Evolutionary conservation across 2,329 filamentous ascomycete genomes (phyloP).

Genomic region (Ceratocystis albifundus): DNA sequence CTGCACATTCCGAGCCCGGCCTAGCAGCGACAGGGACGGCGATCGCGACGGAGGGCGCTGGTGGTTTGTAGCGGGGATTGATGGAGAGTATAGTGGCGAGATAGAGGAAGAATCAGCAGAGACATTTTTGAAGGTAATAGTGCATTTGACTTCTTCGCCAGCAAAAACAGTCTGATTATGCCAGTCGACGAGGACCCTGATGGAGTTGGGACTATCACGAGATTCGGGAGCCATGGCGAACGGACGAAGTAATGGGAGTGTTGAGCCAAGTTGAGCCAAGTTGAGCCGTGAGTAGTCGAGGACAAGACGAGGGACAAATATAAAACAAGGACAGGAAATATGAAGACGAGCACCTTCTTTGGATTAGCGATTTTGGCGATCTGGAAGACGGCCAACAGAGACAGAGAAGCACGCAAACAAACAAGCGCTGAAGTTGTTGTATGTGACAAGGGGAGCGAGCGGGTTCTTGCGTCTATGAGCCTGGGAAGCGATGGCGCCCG

Average conservation of each 20-base stretch:
- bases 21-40: constrained; percentile 35
- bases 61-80: constrained; percentile 24
- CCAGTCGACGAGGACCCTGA: constrained; percentile 93
- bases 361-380: background rate
- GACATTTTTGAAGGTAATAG: constrained; percentile 91
- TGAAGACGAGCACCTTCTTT: background rate
- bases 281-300: background rate
- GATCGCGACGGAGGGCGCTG: constrained; percentile 32
- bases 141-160: constrained; percentile 89
- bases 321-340: background rate
- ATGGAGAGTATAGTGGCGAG: constrained; percentile 6
- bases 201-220: constrained; percentile 44
- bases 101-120: constrained; percentile 33
- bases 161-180: constrained; percentile 90
- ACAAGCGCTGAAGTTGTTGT: background rate
- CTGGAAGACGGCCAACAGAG: background rate
- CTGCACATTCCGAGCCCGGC: constrained; percentile 33
- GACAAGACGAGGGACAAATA: background rate
- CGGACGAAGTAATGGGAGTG: constrained; percentile 22
- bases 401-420: background rate
- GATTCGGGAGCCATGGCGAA: constrained; percentile 40
- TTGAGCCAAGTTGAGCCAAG: background rate
- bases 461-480: background rate
- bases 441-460: background rate
- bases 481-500: background rate